Conservation (phyloP, 257 asterid genomes). For the Nicotiana paniculata region DNA sequence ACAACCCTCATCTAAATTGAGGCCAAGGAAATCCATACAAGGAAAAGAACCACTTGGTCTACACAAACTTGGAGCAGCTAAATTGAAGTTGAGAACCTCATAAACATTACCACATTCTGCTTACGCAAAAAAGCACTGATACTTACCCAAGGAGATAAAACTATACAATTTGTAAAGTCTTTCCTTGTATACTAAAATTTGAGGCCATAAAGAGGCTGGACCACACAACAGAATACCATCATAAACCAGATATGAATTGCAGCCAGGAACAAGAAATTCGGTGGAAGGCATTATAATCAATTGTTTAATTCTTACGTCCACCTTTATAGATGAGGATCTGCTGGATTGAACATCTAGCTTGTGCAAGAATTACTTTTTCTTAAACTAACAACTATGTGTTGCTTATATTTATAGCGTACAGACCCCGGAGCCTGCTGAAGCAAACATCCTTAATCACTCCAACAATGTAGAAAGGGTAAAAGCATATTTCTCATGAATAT, state of each 20-base stretch:
- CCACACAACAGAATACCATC: not conserved
- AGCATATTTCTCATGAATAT: not conserved
- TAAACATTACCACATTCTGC: not conserved
- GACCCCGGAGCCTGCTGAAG: not conserved
- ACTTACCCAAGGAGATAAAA: not conserved
- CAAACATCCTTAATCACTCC: not conserved
- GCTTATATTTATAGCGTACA: not conserved
- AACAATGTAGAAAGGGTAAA: not conserved
- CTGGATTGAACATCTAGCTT: not conserved
- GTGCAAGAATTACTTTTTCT: not conserved
- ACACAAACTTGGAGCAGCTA: not conserved
- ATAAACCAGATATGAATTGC: not conserved
- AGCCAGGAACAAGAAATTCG: not conserved
- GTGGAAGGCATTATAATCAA: not conserved
- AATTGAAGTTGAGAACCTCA: not conserved
- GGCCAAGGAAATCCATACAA: not conserved
- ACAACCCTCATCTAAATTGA: not conserved
- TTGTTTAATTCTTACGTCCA: not conserved
- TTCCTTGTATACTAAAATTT: not conserved
- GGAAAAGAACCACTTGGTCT: not conserved
- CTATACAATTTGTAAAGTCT: not conserved
- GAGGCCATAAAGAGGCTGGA: not conserved
- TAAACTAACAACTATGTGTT: not conserved
- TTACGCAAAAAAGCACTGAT: not conserved
- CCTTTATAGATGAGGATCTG: not conserved